A percentile compares a stretch with the other conserved stretches of the same genome.
Evolutionary conservation across 1,284 basidiomycete species (phyloP).

Genomic region (Clitocybe nebularis): DNA sequence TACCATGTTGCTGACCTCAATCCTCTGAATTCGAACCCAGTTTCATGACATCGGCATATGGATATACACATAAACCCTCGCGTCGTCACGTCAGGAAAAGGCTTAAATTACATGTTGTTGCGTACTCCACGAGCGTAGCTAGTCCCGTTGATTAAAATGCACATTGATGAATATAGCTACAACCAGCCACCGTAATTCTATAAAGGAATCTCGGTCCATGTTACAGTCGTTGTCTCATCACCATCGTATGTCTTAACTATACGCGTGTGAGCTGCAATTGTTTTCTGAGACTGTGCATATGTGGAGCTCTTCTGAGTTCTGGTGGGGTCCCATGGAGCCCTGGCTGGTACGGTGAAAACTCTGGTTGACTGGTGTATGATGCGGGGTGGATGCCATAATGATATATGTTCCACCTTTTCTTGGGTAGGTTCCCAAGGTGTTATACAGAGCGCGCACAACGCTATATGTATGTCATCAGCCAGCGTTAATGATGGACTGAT

Average conservation of each 20-base stretch:
- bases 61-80: too few relatives aligned
- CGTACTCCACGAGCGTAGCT: too few relatives aligned
- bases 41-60: too few relatives aligned
- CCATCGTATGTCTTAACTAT: background rate
- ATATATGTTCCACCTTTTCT: background rate
- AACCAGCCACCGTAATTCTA: too few relatives aligned
- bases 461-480: too few relatives aligned
- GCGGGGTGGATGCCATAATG: background rate
- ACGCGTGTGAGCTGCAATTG: background rate
- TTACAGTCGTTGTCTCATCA: conserved; percentile 8
- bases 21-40: conserved; percentile 19
- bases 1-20: conserved; percentile 32
- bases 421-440: too few relatives aligned
- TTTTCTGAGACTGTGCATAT: background rate
- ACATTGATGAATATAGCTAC: too few relatives aligned
- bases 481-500: too few relatives aligned
- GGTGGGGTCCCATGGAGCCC: background rate
- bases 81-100: too few relatives aligned
- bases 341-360: background rate
- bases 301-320: background rate
- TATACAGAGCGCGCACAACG: too few relatives aligned
- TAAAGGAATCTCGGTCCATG: conserved; percentile 12
- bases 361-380: background rate
- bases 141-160: too few relatives aligned
- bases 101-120: too few relatives aligned